Conservation (phyloP, 208 protist species). For the Strigomonas galati region DNA sequence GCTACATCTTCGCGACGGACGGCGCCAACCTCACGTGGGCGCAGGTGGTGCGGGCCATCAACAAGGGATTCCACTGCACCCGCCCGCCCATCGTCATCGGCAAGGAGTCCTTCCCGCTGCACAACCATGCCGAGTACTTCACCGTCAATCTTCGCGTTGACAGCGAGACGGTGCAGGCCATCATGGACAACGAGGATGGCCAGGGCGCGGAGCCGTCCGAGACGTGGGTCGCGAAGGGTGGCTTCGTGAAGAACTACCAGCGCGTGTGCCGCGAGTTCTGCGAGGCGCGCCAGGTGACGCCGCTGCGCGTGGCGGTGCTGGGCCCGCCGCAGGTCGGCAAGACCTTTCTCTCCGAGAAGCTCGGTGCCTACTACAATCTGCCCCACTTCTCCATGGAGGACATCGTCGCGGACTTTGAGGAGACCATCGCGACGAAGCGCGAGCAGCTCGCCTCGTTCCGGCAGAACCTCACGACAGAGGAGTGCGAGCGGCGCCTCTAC, state of each 20-base stretch:
- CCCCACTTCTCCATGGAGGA: slow-evolving; percentile 58
- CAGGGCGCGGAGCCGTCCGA: slow-evolving; percentile 20
- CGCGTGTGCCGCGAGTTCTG: slow-evolving; percentile 81
- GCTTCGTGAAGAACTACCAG: slow-evolving; percentile 65
- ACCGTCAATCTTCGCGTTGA: slow-evolving; percentile 85
- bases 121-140: slow-evolving; percentile 84
- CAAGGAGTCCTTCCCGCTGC: slow-evolving; percentile 50
- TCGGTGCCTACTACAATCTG: slow-evolving; percentile 80
- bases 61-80: slow-evolving; percentile 63
- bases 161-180: slow-evolving; percentile 50
- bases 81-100: slow-evolving; percentile 27
- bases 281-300: slow-evolving; percentile 48
- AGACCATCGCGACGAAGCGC: slow-evolving; percentile 28
- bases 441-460: slow-evolving; percentile 25
- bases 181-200: slow-evolving; percentile 68
- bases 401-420: slow-evolving; percentile 68
- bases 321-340: slow-evolving; percentile 91
- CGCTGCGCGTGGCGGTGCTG: slow-evolving; percentile 79
- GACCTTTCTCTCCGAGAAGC: slow-evolving; percentile 45
- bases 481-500: slow-evolving; percentile 39
- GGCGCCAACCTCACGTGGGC: slow-evolving; percentile 61
- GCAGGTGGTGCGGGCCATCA: slow-evolving; percentile 69
- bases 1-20: slow-evolving; percentile 91
- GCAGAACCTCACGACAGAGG: slow-evolving; percentile 23
- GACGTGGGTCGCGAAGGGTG: slow-evolving; percentile 74